Evolutionary conservation across 2,329 filamentous ascomycete genomes (phyloP).

Genomic region (Apiospora saccharicola): DNA sequence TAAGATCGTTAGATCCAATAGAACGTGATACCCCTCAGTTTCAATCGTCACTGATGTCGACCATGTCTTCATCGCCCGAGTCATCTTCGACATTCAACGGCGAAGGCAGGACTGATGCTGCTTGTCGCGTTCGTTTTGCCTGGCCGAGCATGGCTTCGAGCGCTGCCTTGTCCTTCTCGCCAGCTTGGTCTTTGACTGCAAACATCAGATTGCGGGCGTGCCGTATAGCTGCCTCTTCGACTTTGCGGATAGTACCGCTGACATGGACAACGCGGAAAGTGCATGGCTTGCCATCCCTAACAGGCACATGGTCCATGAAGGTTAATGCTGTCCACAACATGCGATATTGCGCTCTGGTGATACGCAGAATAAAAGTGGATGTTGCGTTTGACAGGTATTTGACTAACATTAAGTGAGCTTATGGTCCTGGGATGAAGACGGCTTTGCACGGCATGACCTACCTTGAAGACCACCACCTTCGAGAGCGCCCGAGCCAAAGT

Average conservation of each 20-base stretch:
- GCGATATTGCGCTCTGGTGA: slow-evolving; percentile 81
- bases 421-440: background rate
- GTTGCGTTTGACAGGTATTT: slow-evolving; percentile 95
- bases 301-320: slow-evolving; percentile 75
- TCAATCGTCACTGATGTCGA: slow-evolving; percentile 40
- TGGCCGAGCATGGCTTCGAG: slow-evolving; percentile 49
- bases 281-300: slow-evolving; percentile 68
- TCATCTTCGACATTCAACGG: slow-evolving; percentile 41
- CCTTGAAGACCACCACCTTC: slow-evolving; percentile 70
- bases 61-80: slow-evolving; percentile 52
- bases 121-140: slow-evolving; percentile 33
- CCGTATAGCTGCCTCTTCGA: slow-evolving; percentile 86
- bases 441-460: slow-evolving; percentile 45
- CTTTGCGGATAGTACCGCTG: slow-evolving; percentile 91
- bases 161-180: slow-evolving; percentile 37
- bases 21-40: slow-evolving; percentile 52
- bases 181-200: slow-evolving; percentile 62
- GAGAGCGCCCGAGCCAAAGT: slow-evolving; percentile 83
- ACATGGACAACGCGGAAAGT: slow-evolving; percentile 86
- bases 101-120: slow-evolving; percentile 20
- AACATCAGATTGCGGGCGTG: slow-evolving; percentile 77
- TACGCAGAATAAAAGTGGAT: slow-evolving; percentile 89
- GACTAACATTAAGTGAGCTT: slow-evolving; percentile 59
- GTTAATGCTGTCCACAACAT: slow-evolving; percentile 91
- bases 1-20: slow-evolving; percentile 72